Base-by-base conservation (phyloP, 441 rosid species). In the Gossypium aridum region DNA sequence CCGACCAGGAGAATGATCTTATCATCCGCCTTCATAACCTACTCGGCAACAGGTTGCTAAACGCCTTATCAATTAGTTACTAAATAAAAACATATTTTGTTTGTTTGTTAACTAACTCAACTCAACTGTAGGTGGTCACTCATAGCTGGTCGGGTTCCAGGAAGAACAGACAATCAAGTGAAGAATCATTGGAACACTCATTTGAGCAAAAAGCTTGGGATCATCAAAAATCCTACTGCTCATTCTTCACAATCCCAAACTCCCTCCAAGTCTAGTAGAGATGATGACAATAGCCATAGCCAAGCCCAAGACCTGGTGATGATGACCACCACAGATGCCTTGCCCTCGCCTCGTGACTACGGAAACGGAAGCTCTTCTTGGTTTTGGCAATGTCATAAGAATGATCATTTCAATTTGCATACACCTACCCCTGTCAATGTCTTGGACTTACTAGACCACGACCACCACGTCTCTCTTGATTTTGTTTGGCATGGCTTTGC, bases 151-250 rank as follows among this genome's bases (percentile, higher is more conserved):
- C 81, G 94, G 22, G 87, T 94, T 26, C 97, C 98, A 0, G 96
- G 98, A 60, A 82, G 95, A 64, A 90, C 95, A 0, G 98, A 92
- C 77, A 92, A 94, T 75, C 94, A 89, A 78, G 95, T 92, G 84
- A 92, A 94, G 79, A 94, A 92, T 78, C 87, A 90, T 82, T 92
- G 95, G 96, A 90, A 94, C 80, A 85, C 92, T 49, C 92, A 84
- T 87, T 83, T 92, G 80, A 80, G 88, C 85, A 92, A 87, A 76
- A 87, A 80, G 83, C 82, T 83, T 0, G 91, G 83, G 10, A 81
- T 80, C 61, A 81, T 2, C 0, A 19, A 8, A 19, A 56, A 56
- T 23, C 23, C 25, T 34, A 3, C 25, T 20, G 26, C 14, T 56
- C 3, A 0, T 56, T 20, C 26, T 56, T 56, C 25, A 8, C 12